Evolutionary conservation across 768 basidiomycete species (phyloP).

Genomic region (Collybia mongolica): DNA sequence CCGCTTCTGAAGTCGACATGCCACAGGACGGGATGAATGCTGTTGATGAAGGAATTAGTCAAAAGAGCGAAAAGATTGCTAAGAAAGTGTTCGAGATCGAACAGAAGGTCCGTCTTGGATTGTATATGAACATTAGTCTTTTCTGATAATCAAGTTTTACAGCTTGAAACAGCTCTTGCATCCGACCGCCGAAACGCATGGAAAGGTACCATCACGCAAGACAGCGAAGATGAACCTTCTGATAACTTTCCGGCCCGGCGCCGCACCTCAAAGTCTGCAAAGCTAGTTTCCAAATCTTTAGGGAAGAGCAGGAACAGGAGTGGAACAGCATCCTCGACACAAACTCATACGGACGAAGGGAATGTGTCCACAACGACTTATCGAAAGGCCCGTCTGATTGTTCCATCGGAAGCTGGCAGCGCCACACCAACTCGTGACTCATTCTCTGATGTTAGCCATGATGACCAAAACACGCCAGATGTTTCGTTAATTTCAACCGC

Average conservation of each 20-base stretch:
- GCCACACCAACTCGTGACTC: slow-evolving; percentile 41
- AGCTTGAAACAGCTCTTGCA: slow-evolving; percentile 78
- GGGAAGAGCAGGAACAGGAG: slow-evolving; percentile 51
- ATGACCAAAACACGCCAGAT: slow-evolving; percentile 30
- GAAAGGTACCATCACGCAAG: slow-evolving; percentile 35
- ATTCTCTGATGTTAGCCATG: slow-evolving; percentile 34
- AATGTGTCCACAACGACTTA: slow-evolving; percentile 20
- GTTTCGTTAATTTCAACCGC: too few relatives aligned
- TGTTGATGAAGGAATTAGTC: slow-evolving; percentile 83
- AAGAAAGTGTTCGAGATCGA: slow-evolving; percentile 89
- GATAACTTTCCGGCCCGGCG: slow-evolving; percentile 40
- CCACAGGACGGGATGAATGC: slow-evolving; percentile 80
- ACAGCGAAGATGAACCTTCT: slow-evolving; percentile 58
- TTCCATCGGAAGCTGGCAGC: slow-evolving; percentile 30
- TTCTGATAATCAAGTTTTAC: not conserved
- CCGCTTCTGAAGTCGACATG: slow-evolving; percentile 61
- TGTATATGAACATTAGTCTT: not conserved
- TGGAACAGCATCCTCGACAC: slow-evolving; percentile 63
- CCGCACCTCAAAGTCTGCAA: slow-evolving; percentile 37
- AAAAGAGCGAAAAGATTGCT: slow-evolving; percentile 84
- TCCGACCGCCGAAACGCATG: slow-evolving; percentile 49
- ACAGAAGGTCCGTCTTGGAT: slow-evolving; percentile 65
- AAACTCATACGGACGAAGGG: slow-evolving; percentile 35
- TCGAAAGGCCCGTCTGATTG: slow-evolving; percentile 24
- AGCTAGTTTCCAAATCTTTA: slow-evolving; percentile 24